A percentile compares a stretch with the other conserved stretches of the same genome.
Conservation (phyloP, 371 early-diverging fungal species). For the Haplosporangium sp. region DNA sequence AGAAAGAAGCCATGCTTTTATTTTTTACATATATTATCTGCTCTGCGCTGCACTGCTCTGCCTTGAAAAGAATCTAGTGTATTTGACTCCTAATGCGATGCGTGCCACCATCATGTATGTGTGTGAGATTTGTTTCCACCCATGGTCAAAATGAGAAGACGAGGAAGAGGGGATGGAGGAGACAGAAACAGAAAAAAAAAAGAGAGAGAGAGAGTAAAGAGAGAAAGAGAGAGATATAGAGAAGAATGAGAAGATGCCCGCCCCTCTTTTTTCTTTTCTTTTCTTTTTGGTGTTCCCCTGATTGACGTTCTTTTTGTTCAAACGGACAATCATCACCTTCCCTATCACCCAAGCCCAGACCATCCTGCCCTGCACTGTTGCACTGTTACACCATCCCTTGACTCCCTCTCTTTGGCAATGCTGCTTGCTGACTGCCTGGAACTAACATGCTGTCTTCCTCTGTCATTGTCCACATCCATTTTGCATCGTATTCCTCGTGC, state of each 20-base stretch:
- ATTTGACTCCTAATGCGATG: neutral
- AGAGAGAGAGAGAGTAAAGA: too few species aligned
- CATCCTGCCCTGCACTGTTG: neutral
- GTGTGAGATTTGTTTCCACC: too few species aligned
- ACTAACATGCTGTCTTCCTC: too few species aligned
- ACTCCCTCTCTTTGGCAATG: too few species aligned
- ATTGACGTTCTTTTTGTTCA: neutral
- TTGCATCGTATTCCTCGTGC: too few species aligned
- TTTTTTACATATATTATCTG: too few species aligned
- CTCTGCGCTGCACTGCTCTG: neutral
- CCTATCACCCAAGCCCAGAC: neutral
- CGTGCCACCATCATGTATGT: too few species aligned
- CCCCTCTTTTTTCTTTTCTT: neutral
- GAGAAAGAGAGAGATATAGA: neutral
- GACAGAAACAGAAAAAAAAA: too few species aligned
- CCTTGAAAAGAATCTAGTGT: neutral
- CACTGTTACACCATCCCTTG: neutral
- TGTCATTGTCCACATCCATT: too few species aligned
- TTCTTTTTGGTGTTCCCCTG: neutral
- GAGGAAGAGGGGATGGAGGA: too few species aligned
- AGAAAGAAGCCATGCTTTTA: too few species aligned
- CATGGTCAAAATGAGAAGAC: too few species aligned
- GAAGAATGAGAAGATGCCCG: slow-evolving; percentile 1
- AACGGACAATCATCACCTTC: neutral
- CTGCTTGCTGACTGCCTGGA: neutral